A percentile compares a stretch with the other conserved stretches of the same genome.
phyloP scores from a whole-genome alignment of 2,329 filamentous ascomycete species.

The Cercospora sesami region DNA sequence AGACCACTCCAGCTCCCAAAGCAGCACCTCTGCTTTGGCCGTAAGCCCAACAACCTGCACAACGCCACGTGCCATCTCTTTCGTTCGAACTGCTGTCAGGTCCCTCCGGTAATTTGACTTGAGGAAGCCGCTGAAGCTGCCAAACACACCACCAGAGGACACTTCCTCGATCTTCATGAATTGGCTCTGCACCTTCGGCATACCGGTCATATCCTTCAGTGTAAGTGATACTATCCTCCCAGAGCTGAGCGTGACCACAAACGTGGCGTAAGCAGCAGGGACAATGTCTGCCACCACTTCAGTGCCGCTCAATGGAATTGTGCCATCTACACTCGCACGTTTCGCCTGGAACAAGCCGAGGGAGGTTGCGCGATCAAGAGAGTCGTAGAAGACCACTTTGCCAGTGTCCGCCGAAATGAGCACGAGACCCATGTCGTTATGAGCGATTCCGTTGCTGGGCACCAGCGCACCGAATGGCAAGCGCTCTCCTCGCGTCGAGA shows the following conservation, averaged over 20 bases:
- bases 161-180: constrained; percentile 66
- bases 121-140: constrained; percentile 75
- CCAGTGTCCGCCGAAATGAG: constrained; percentile 81
- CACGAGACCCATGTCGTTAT: constrained; percentile 81
- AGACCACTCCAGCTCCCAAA: constrained; percentile 88
- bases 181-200: constrained; percentile 74
- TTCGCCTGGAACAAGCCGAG: constrained; percentile 81
- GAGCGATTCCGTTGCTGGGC: constrained; percentile 71
- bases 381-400: constrained; percentile 92
- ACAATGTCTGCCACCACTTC: constrained; percentile 76
- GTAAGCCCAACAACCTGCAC: constrained; percentile 80
- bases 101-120: constrained; percentile 69
- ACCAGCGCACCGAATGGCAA: constrained; percentile 82
- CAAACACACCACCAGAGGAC: constrained; percentile 69
- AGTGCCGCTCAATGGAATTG: constrained; percentile 69
- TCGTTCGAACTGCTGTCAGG: constrained; percentile 76
- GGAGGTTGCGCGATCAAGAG: constrained; percentile 82
- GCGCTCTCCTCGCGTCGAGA: constrained; percentile 68
- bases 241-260: constrained; percentile 79
- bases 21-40: constrained; percentile 72
- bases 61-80: constrained; percentile 72
- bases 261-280: constrained; percentile 82
- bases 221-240: constrained; percentile 85
- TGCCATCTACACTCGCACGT: constrained; percentile 74
- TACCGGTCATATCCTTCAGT: constrained; percentile 81